These are phyloP conservation scores for Dendrobium officinale DNA, from an alignment of 106 monocot species.

Conservation along the genomic window DNA sequence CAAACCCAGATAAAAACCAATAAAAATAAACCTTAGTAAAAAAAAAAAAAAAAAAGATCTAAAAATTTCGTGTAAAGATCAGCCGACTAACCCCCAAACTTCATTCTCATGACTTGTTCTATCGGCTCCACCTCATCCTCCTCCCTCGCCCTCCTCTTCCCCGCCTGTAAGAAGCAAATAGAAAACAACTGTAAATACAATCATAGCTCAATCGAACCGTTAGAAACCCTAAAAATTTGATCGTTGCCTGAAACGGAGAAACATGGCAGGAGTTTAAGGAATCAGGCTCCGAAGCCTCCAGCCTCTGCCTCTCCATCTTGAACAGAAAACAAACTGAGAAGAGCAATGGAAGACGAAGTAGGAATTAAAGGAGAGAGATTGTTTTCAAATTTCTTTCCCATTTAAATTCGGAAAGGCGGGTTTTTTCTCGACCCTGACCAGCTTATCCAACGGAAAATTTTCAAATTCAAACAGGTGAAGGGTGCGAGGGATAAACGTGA, in stretches of 20 bases:
- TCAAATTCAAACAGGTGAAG: neutral
- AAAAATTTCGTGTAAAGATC: neutral
- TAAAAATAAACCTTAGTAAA: neutral
- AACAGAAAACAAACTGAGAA: neutral
- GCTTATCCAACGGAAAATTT: neutral
- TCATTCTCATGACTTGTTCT: neutral
- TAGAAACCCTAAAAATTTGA: slow-evolving; percentile 1
- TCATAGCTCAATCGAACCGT: neutral
- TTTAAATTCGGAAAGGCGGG: neutral
- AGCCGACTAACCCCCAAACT: neutral
- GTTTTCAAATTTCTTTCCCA: neutral
- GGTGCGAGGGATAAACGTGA: neutral
- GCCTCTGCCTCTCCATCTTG: neutral
- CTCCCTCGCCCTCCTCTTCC: neutral
- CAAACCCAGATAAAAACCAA: neutral
- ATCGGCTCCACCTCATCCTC: neutral
- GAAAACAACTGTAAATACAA: neutral
- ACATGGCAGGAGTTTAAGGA: neutral
- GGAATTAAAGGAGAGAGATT: neutral
- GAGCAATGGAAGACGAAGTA: neutral
- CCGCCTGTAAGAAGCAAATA: neutral
- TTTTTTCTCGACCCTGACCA: neutral
- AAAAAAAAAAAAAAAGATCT: neutral
- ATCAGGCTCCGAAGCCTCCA: neutral
- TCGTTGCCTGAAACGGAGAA: neutral